Conservation (phyloP, 352 stramenopile genomes). For the Globisporangium paroecandrum region DNA sequence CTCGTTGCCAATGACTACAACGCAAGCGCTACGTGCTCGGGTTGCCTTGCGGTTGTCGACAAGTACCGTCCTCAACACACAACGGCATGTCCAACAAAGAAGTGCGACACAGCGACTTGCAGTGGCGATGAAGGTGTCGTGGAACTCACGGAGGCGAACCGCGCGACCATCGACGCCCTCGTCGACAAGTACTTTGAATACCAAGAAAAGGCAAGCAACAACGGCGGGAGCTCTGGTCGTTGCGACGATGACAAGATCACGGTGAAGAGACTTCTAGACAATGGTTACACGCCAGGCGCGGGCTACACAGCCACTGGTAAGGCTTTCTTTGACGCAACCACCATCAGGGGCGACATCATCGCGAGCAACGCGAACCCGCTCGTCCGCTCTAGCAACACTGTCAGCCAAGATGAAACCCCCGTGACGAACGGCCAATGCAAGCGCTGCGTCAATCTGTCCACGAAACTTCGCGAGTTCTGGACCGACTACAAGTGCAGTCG, state of each 20-base stretch:
- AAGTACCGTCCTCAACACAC: slow-evolving; percentile 30
- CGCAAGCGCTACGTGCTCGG: slow-evolving; percentile 30
- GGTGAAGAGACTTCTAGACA: not conserved
- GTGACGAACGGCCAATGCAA: slow-evolving; percentile 34
- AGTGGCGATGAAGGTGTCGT: slow-evolving; percentile 8
- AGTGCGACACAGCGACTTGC: not conserved
- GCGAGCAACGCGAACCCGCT: too few relatives aligned
- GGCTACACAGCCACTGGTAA: too few relatives aligned
- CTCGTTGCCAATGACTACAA: slow-evolving; percentile 52
- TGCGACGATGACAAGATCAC: not conserved
- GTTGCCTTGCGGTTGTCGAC: slow-evolving; percentile 55
- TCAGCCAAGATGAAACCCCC: not conserved
- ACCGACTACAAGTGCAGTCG: slow-evolving; percentile 54
- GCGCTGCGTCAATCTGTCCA: slow-evolving; percentile 45
- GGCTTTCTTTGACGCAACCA: too few relatives aligned
- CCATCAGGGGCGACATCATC: too few relatives aligned
- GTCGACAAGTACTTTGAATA: too few relatives aligned
- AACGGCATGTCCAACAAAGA: too few relatives aligned
- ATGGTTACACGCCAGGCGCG: too few relatives aligned
- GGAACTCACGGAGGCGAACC: slow-evolving; percentile 30
- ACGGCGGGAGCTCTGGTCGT: too few relatives aligned
- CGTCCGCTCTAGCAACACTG: too few relatives aligned
- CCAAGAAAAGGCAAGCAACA: too few relatives aligned
- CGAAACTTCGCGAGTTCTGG: slow-evolving; percentile 48
- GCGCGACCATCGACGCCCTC: too few relatives aligned